Base-by-base conservation (phyloP, 257 asterid genomes). In the Nicotiana undulata region DNA sequence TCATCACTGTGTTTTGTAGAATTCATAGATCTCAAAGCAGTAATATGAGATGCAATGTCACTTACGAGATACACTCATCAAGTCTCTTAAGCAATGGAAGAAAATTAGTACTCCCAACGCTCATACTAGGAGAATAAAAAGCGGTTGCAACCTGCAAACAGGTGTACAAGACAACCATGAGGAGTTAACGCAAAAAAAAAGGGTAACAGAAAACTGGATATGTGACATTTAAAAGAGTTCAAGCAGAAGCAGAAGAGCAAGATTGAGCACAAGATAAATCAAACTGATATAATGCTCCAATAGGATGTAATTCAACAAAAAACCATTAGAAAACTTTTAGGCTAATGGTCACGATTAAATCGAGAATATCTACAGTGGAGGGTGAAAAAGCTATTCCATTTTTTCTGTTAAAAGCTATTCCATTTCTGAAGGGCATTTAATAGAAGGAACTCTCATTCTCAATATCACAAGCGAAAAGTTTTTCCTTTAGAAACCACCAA, bases 1-100 rank as follows among this genome's bases (percentile, higher is more conserved):
- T 40, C 58, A 68, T 20, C 24, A 6, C 60, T 22, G 34, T 46
- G 78, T 58, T 46, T 46, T 15, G 37, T 46, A 46, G 49, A 22
- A 72, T 72, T 24, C 60, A 72, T 13, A 22, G 20, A 46, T 72
- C 49, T 72, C 78, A 72, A 46, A 40, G 59, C 40, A 24, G 16
- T 72, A 44, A 72, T 46, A 72, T 72, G 77, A 72, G n/a, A 72
- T 46, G 60, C 26, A 72, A 46, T 46, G 78, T 80, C 83, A 90
- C 99, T 92, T 89, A 96, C 98, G 93, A 85, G 83, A 96, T 94
- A 90, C 98, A 90, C 86, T 94, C 98, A 68, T 96, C 99, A 74
- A 96, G 97, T 83, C 94, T 90, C 85, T 91, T 96, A 82, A 96
- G 97, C 86, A 96, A 81, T 46, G 97, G 99, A 70, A 96, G 98